A percentile compares a stretch with the other conserved stretches of the same genome.
phyloP scores from a whole-genome alignment of 164 flowering plant genomes.

The Magnolia changhungtana region DNA sequence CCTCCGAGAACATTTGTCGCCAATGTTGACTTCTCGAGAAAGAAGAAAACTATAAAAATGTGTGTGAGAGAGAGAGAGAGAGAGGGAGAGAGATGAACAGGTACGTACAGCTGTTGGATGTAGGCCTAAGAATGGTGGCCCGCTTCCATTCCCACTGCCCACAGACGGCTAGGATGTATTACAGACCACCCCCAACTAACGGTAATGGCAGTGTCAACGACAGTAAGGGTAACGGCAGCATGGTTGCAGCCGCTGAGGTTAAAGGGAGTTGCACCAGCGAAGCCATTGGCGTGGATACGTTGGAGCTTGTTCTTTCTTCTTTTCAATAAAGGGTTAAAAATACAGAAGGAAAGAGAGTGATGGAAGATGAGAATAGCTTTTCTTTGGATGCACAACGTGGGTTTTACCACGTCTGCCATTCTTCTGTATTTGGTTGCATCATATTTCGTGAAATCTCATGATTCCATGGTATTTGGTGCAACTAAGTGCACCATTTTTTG shows the following conservation, averaged over 20 bases:
- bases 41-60: neutral
- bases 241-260: neutral
- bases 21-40: neutral
- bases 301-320: neutral
- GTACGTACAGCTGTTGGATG: conserved; percentile 6
- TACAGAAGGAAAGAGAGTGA: too few relatives aligned
- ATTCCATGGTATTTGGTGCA: too few relatives aligned
- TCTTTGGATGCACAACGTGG: too few relatives aligned
- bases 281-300: neutral
- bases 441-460: too few relatives aligned
- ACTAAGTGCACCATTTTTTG: too few relatives aligned
- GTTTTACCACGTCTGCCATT: too few relatives aligned
- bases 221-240: neutral
- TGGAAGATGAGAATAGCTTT: too few relatives aligned
- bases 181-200: conserved; percentile 3
- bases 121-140: conserved; percentile 1
- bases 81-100: neutral
- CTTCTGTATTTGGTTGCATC: too few relatives aligned
- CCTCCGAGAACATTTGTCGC: too few relatives aligned
- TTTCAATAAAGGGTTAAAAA: too few relatives aligned
- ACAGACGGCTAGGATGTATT: conserved; percentile 10
- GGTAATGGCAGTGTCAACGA: neutral
- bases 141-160: conserved; percentile 13
- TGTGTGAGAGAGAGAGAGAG: neutral
- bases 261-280: too few relatives aligned